Base-by-base conservation (phyloP, 176 grass and related monocot genomes). In the Microstegium vimineum region DNA sequence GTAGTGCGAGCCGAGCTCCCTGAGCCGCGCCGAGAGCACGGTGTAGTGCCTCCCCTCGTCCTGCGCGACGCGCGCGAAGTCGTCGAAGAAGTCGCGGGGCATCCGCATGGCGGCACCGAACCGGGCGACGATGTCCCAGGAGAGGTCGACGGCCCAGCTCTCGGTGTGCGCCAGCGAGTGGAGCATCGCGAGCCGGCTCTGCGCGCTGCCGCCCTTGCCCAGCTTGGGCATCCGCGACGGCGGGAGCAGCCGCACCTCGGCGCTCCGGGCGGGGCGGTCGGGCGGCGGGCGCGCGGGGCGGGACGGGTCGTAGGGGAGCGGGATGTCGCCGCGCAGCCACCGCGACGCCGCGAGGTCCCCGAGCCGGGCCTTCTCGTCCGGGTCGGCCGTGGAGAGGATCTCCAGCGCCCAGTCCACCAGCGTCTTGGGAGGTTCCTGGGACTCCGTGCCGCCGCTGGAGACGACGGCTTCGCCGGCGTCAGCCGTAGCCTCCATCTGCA, bases 121-220 rank as follows among this genome's bases (percentile, higher is more conserved):
- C 18, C 94, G 89, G 54, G 94, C 92, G 75, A 97, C 78, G 78
- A 97, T 92, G 87, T 97, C 94, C 87, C 91, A 97, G 8, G 94
- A 94, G 68, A 97, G 87, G 83, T 94, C 91, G n/a, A 97, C 93
- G 76, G 91, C 94, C 94, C 94, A 97, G 89, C 94, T 94, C 90
- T 97, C 91, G 52, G 83, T 94, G 89, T 97, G 94, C 79, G 84
- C 94, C 36, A 97, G 94, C 57, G 91, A 90, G 80, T 97, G 94
- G 18, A 97, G 76, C 81, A 97, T 90, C 56, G 94, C 91, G 41
- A 90, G 80, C 68, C 91, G 85, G 73, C 91, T 97, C 73, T 90
- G 94, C 73, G 89, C 82, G 83, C 91, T 94, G 37, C 94, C 94
- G 56, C 87, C 91, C 85, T 87, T 97, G 11, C 94, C 91, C 61